Conservation (phyloP, 164 flowering plant genomes). For the Piper betle region DNA sequence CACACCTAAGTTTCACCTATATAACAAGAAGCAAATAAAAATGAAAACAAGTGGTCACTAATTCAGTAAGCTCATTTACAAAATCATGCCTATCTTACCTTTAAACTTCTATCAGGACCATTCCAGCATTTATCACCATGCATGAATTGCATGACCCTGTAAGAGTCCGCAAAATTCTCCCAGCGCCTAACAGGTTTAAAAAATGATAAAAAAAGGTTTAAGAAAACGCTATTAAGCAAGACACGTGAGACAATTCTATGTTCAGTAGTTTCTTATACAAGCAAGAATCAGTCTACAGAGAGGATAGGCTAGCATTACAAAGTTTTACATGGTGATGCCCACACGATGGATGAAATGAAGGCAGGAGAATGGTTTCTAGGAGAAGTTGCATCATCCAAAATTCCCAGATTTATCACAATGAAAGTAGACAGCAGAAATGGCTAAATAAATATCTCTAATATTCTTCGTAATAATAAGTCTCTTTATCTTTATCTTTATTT, state of each 20-base stretch:
- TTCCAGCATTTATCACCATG: conserved; percentile 95
- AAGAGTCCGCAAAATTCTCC: conserved; percentile 89
- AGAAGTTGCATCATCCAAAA: too few relatives aligned
- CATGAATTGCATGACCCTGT: conserved; percentile 53
- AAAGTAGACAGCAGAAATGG: too few relatives aligned
- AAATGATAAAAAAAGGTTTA: background rate
- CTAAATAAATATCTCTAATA: too few relatives aligned
- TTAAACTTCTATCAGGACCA: conserved; percentile 94
- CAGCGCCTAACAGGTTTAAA: conserved; percentile 38
- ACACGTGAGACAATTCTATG: too few relatives aligned
- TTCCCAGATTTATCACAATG: too few relatives aligned
- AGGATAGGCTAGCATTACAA: too few relatives aligned
- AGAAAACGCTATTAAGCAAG: background rate
- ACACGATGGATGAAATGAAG: too few relatives aligned
- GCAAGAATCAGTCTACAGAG: too few relatives aligned
- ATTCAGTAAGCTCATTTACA: background rate
- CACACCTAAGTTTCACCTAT: conserved; percentile 92
- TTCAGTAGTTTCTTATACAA: background rate
- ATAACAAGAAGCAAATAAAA: conserved; percentile 2
- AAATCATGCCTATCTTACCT: conserved; percentile 31
- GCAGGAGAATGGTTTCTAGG: too few relatives aligned
- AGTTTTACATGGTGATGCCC: too few relatives aligned
- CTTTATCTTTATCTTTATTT: too few relatives aligned
- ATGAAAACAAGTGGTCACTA: background rate
- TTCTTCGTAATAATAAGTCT: too few relatives aligned